phyloP scores from a whole-genome alignment of 768 basidiomycete species.

The Amanita thiersii region DNA sequence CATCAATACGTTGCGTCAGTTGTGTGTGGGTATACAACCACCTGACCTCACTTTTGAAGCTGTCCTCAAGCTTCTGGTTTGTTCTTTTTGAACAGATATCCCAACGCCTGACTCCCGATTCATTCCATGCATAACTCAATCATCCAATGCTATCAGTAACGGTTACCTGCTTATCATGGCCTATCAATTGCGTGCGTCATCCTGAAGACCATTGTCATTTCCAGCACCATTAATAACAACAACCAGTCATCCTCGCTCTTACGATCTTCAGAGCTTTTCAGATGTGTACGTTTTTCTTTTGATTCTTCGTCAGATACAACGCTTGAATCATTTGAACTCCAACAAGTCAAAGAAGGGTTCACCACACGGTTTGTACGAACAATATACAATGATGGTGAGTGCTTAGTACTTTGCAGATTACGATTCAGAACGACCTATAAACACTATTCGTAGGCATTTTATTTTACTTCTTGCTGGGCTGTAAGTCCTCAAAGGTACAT shows the following conservation, averaged over 20 bases:
- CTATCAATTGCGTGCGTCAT: not conserved
- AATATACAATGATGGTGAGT: not conserved
- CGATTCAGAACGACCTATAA: not conserved
- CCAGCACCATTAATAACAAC: not conserved
- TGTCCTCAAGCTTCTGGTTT: no score
- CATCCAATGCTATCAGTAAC: not conserved
- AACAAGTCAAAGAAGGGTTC: not conserved
- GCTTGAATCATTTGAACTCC: no score
- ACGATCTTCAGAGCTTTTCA: not conserved
- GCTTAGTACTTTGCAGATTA: not conserved
- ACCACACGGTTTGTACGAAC: not conserved
- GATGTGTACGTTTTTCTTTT: not conserved
- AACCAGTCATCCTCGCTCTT: not conserved
- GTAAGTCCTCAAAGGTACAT: not conserved
- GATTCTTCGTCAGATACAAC: not conserved
- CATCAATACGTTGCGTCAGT: not conserved
- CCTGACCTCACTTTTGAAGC: not conserved
- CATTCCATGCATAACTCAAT: not conserved
- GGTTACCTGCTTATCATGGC: not conserved
- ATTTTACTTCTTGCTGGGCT: not conserved
- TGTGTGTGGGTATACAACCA: not conserved
- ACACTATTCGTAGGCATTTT: not conserved
- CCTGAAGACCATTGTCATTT: not conserved
- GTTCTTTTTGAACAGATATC: not conserved
- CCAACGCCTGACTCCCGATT: not conserved